These are phyloP conservation scores for Ottelia alismoides DNA, from an alignment of 106 monocot genomes.

Conservation along the genomic window DNA sequence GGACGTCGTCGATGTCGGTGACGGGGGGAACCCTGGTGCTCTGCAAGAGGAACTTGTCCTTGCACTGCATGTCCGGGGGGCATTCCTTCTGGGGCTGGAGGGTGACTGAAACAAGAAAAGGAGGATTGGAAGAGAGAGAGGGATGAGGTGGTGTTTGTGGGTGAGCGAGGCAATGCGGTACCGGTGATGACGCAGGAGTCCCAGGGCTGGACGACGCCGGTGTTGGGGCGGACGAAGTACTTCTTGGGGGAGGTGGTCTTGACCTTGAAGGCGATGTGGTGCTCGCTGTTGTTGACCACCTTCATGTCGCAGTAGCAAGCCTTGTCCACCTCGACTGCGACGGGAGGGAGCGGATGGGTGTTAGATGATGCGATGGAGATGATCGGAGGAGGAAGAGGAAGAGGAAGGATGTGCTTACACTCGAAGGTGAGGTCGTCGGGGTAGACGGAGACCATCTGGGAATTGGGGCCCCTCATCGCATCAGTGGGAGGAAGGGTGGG, in stretches of 20 bases:
- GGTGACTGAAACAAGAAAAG: slow-evolving; percentile 35
- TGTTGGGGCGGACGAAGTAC: slow-evolving; percentile 89
- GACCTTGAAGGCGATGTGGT: slow-evolving; percentile 99
- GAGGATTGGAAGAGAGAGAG: not conserved
- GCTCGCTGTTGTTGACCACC: slow-evolving; percentile 83
- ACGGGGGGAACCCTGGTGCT: slow-evolving; percentile 63
- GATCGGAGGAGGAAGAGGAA: no score
- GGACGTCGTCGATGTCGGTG: slow-evolving; percentile 76
- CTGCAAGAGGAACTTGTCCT: slow-evolving; percentile 91
- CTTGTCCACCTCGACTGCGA: slow-evolving; percentile 73
- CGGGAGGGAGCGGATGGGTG: no score
- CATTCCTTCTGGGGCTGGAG: slow-evolving; percentile 72
- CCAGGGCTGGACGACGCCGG: slow-evolving; percentile 59
- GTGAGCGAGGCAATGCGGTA: slow-evolving; percentile 1
- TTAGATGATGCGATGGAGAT: not conserved
- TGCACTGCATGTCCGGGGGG: slow-evolving; percentile 76
- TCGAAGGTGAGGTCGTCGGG: slow-evolving; percentile 11
- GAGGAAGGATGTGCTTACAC: not conserved
- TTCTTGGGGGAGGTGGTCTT: slow-evolving; percentile 94
- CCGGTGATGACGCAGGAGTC: slow-evolving; percentile 76
- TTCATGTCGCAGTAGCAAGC: slow-evolving; percentile 69
- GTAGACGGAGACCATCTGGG: slow-evolving; percentile 9
- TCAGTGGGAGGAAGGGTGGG: no score
- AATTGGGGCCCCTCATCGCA: slow-evolving; percentile 10
- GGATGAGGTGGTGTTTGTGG: not conserved